Evolutionary conservation across 192 early-diverging fungal genomes (phyloP).

Genomic region (Entomortierella lignicola): DNA sequence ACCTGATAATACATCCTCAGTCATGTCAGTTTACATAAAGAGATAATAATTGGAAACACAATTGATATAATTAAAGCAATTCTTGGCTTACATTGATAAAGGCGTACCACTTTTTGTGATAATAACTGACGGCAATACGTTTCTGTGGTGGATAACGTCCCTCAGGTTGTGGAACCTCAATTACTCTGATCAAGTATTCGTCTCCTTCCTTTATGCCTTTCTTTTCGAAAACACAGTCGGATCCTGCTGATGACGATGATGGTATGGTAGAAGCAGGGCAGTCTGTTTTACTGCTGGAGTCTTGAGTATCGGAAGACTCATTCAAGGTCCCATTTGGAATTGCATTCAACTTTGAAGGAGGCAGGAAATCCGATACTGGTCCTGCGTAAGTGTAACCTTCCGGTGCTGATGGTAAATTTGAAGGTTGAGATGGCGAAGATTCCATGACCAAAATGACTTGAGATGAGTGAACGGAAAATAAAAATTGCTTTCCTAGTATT

Average conservation of each 20-base stretch:
- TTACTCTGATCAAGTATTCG: constrained; percentile 34
- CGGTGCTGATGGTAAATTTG: constrained; percentile 4
- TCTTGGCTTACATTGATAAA: constrained; percentile 49
- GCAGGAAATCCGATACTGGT: constrained; percentile 27
- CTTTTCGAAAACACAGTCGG: neutral
- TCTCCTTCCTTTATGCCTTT: constrained; percentile 5
- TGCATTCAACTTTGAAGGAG: neutral
- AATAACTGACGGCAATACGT: constrained; percentile 38
- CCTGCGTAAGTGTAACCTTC: constrained; percentile 32
- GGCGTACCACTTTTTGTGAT: constrained; percentile 49
- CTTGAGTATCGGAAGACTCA: neutral
- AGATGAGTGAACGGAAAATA: too few relatives aligned
- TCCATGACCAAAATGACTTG: constrained; percentile 1
- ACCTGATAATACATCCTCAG: constrained; percentile 15
- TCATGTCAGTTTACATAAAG: neutral
- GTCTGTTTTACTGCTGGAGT: neutral
- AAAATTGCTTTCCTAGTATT: too few relatives aligned
- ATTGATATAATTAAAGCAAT: neutral
- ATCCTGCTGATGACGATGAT: neutral
- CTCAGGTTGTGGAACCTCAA: constrained; percentile 45
- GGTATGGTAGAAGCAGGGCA: neutral
- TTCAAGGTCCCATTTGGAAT: neutral
- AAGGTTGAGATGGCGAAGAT: constrained; percentile 3
- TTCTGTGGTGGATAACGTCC: constrained; percentile 43
- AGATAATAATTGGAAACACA: neutral